These are phyloP conservation scores for Mycena capillaripes DNA, from an alignment of 768 basidiomycete genomes.

Conservation along the genomic window DNA sequence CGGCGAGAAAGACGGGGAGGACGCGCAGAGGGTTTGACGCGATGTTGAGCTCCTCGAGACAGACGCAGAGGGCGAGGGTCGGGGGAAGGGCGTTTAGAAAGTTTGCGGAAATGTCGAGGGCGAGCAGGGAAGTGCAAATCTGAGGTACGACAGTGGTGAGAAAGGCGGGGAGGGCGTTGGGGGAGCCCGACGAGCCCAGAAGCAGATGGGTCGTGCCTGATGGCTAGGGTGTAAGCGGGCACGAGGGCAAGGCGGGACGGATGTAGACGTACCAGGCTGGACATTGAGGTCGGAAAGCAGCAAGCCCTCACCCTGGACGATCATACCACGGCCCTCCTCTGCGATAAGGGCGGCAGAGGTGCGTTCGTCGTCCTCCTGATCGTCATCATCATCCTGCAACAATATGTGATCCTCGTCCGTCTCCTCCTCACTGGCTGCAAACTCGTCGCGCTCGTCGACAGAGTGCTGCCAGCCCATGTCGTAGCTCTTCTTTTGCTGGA, in stretches of 20 bases:
- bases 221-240: constrained; percentile 24
- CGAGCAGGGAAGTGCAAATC: constrained; percentile 84
- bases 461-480: constrained; percentile 79
- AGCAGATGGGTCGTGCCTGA: constrained; percentile 95
- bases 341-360: constrained; percentile 85
- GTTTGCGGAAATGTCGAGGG: constrained; percentile 94
- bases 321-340: constrained; percentile 88
- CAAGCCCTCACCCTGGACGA: constrained; percentile 78
- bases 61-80: constrained; percentile 81
- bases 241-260: background rate
- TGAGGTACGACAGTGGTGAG: constrained; percentile 78
- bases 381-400: constrained; percentile 64
- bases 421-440: constrained; percentile 69
- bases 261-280: constrained; percentile 73
- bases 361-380: constrained; percentile 74
- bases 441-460: constrained; percentile 80
- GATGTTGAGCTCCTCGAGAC: constrained; percentile 94
- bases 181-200: constrained; percentile 84
- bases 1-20: constrained; percentile 91
- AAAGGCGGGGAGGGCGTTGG: constrained; percentile 83
- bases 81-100: constrained; percentile 88
- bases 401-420: constrained; percentile 61
- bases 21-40: constrained; percentile 91
- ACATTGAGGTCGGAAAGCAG: constrained; percentile 75
- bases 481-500: constrained; percentile 79